A percentile compares a stretch with the other conserved stretches of the same genome.
These are phyloP conservation scores for Meyerozyma guilliermondii DNA, from an alignment of 1,139 yeast genomes.

Conservation along the genomic window DNA sequence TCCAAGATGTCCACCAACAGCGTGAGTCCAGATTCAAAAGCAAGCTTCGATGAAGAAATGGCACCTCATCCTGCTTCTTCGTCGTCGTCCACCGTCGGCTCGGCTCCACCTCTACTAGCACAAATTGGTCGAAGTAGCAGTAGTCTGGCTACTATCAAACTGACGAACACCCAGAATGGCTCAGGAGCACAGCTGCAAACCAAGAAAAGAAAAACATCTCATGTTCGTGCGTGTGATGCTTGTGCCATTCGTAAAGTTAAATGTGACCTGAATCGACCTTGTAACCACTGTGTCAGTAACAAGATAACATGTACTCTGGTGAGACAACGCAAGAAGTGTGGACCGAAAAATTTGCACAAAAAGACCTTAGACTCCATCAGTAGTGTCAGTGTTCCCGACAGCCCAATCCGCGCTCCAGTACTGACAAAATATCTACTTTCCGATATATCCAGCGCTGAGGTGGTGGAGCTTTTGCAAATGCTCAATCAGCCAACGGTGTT, in stretches of 20 bases:
- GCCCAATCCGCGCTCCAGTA: not conserved
- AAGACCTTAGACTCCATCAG: slow-evolving; percentile 34
- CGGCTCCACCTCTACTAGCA: not conserved
- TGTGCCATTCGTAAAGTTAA: slow-evolving; percentile 41
- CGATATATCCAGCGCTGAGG: not conserved
- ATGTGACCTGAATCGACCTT: slow-evolving; percentile 37
- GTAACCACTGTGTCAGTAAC: slow-evolving; percentile 34
- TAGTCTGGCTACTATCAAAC: not conserved
- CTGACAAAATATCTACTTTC: not conserved
- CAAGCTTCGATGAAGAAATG: not conserved
- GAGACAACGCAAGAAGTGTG: slow-evolving; percentile 37
- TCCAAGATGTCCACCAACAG: not conserved
- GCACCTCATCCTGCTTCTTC: not conserved
- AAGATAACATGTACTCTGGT: slow-evolving; percentile 33
- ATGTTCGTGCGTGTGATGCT: slow-evolving; percentile 35
- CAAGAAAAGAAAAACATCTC: not conserved
- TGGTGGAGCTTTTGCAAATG: slow-evolving; percentile 1
- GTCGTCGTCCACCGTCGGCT: not conserved
- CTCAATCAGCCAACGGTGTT: not conserved
- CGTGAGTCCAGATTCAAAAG: not conserved
- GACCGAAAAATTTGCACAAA: slow-evolving; percentile 36
- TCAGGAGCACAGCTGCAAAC: not conserved
- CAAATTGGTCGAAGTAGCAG: not conserved
- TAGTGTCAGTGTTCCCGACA: not conserved
- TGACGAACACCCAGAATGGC: not conserved